phyloP scores from a whole-genome alignment of 352 stramenopile genomes.

The Peronospora belbahrii region DNA sequence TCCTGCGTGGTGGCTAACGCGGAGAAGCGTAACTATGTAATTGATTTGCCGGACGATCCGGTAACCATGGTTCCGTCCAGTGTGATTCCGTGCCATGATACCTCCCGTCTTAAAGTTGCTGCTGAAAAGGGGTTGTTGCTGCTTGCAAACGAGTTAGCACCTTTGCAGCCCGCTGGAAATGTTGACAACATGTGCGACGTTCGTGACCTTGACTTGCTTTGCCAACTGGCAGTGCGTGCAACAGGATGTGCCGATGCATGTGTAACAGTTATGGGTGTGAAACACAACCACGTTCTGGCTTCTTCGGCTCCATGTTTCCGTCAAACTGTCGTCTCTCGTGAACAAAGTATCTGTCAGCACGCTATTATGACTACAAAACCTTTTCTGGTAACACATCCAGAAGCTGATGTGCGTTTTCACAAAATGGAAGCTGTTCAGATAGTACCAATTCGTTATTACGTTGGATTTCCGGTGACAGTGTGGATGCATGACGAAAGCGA shows the following conservation, averaged over 20 bases:
- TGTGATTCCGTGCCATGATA: constrained; percentile 28
- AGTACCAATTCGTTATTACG: constrained; percentile 26
- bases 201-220: constrained; percentile 22
- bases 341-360: constrained; percentile 35
- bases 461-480: constrained; percentile 29
- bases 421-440: constrained; percentile 10
- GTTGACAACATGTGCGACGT: constrained; percentile 18
- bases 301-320: constrained; percentile 17
- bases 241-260: constrained; percentile 22
- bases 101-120: constrained; percentile 11
- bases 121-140: constrained; percentile 25
- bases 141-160: constrained; percentile 24
- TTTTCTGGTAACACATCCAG: constrained; percentile 19
- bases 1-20: constrained; percentile 30
- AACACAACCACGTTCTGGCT: constrained; percentile 28
- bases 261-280: constrained; percentile 26
- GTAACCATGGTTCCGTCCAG: constrained; percentile 12
- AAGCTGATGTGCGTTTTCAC: constrained; percentile 36
- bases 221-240: constrained; percentile 21
- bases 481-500: not conserved
- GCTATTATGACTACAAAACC: constrained; percentile 26
- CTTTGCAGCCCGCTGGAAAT: constrained; percentile 4
- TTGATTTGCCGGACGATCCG: constrained; percentile 22
- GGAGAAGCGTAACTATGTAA: constrained; percentile 27
- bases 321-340: constrained; percentile 18